Evolutionary conservation across 352 stramenopile genomes (phyloP), one percentile per base, ranked within the genome.

Genomic region (Globisporangium heterothallicum): DNA sequence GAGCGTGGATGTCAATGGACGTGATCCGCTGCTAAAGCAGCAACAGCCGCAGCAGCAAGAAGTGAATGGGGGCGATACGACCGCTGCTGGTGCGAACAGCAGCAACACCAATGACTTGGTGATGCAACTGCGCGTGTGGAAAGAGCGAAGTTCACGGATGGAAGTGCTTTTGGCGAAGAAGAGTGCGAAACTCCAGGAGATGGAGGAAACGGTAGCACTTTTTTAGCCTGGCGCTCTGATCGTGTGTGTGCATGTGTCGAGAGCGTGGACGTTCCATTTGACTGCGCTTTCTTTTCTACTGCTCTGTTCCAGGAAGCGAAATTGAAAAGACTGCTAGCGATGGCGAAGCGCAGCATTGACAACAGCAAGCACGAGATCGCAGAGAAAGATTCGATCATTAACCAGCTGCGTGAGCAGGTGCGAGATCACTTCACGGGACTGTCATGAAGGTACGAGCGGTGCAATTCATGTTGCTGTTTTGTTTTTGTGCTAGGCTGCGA

Each of bases 321-420:
- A 50, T 43, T 94, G 38, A 94, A 92, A 69, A 73, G 84, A 4
- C 51, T 94, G 50, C 59, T 94, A 29, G 78, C 80, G 10, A 83
- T 92, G 76, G 84, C 84, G n/a, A 94, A 94, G 58, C 77, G 84
- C 36, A 94, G 84, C 55, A 91, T 94, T 51, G 84, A 94, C 53
- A 94, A 92, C 61, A 94, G 82, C 58, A 91, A 92, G 49, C 75
- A 87, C 52, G 80, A 92, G 27, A 51, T 92, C 25, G 48, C 62
- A 1, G 78, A 89, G 30, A 91, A 90, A 40, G 79, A 88, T 25
- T 57, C 60, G 3, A 57, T 51, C 24, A 78, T 89, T 13, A 57
- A 78, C 25, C 63, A 68, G 12, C 61, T 88, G 10, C 72, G 68
- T 2, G 59, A 68, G 42, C 67, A 89, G 51, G 63, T 86, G 24